A percentile compares a stretch with the other conserved stretches of the same genome.
phyloP scores from a whole-genome alignment of 2,329 filamentous ascomycete genomes.

The Didymellaceae sp. region DNA sequence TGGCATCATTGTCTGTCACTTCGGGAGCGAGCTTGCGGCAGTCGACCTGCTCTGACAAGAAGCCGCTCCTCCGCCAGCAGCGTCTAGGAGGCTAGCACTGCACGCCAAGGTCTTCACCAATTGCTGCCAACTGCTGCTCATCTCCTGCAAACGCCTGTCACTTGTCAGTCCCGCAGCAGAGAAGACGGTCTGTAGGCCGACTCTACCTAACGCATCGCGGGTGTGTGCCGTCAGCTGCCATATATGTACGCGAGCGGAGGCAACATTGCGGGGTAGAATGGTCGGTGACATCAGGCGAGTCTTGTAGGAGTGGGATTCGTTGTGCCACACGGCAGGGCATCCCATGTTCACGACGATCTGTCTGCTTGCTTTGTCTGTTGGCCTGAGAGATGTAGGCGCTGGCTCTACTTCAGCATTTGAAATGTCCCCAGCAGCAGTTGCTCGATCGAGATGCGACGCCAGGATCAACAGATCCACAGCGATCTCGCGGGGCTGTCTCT shows the following conservation, averaged over 20 bases:
- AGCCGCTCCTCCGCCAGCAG: background rate
- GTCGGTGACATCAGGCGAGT: slow-evolving; percentile 12
- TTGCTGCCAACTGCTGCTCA: background rate
- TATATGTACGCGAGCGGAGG: slow-evolving; percentile 1
- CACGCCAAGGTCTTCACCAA: background rate
- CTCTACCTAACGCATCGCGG: background rate
- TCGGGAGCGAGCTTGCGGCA: slow-evolving; percentile 10
- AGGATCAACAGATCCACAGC: slow-evolving; percentile 1
- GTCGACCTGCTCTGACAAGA: background rate
- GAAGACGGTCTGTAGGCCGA: slow-evolving; percentile 2
- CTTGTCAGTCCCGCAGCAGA: background rate
- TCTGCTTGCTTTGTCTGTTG: background rate
- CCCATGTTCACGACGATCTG: background rate
- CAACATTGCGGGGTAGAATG: slow-evolving; percentile 6
- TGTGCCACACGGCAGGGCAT: background rate
- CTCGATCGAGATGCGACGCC: background rate
- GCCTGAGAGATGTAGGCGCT: background rate
- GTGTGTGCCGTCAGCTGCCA: slow-evolving; percentile 1
- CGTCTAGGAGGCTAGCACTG: slow-evolving; percentile 6
- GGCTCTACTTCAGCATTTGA: background rate
- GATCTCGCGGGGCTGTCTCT: slow-evolving; percentile 6
- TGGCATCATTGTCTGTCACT: background rate
- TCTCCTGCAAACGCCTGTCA: slow-evolving; percentile 10
- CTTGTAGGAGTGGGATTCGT: background rate
- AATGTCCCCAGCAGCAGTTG: background rate